Conservation (phyloP, 2,329 filamentous ascomycete species). For the Penicillium sp. region DNA sequence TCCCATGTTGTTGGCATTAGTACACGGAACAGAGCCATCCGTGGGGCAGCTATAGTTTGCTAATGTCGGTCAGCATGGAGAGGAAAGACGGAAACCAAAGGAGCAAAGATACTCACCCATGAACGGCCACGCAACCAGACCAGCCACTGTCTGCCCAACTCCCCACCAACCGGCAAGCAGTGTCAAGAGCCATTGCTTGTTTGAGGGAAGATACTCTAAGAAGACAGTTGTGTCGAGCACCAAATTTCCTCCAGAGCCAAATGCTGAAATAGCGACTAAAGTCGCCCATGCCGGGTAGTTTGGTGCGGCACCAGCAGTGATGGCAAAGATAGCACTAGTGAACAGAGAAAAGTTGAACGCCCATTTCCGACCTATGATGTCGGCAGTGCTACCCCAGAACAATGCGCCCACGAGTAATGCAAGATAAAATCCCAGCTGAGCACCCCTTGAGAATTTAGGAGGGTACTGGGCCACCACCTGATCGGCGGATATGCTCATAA, state of each 20-base stretch:
- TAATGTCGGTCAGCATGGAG: background rate
- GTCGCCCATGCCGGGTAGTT: conserved; percentile 15
- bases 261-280: conserved; percentile 18
- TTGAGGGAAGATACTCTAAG: conserved; percentile 17
- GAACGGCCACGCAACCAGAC: conserved; percentile 18
- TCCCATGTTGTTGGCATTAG: conserved; percentile 20
- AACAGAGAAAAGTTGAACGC: conserved; percentile 22
- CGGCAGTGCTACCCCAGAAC: conserved; percentile 20
- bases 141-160: conserved; percentile 18
- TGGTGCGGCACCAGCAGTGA: conserved; percentile 14
- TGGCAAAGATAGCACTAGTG: conserved; percentile 18
- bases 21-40: conserved; percentile 15
- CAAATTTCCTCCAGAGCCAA: conserved; percentile 20
- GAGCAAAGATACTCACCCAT: conserved; percentile 9
- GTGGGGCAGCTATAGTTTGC: conserved; percentile 17
- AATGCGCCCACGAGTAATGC: conserved; percentile 15
- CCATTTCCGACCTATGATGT: conserved; percentile 20
- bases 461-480: conserved; percentile 17
- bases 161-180: conserved; percentile 22
- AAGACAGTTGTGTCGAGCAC: conserved; percentile 20
- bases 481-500: conserved; percentile 20
- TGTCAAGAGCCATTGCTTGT: conserved; percentile 21
- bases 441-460: conserved; percentile 13
- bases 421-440: conserved; percentile 18
- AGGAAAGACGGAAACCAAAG: background rate